phyloP scores from a whole-genome alignment of 2,329 filamentous ascomycete genomes.

The Exophiala xenobiotica region DNA sequence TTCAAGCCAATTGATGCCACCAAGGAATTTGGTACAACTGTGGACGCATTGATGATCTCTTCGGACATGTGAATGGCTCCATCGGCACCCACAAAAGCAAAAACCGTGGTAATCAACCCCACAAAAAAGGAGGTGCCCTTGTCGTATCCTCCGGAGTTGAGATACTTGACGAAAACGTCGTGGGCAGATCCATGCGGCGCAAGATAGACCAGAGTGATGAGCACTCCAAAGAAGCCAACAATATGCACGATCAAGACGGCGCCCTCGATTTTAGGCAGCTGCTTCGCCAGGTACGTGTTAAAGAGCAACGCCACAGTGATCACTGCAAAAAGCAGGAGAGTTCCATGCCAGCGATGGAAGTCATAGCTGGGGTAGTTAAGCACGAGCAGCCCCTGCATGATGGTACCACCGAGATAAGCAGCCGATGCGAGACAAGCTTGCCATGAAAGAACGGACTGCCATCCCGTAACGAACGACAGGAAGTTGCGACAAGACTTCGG shows the following conservation, averaged over 20 bases:
- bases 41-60: slow-evolving; percentile 40
- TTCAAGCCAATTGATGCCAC: slow-evolving; percentile 40
- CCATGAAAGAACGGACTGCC: slow-evolving; percentile 51
- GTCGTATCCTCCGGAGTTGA: slow-evolving; percentile 39
- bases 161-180: slow-evolving; percentile 42
- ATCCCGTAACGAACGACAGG: slow-evolving; percentile 34
- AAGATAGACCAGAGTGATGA: slow-evolving; percentile 43
- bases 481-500: slow-evolving; percentile 25
- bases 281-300: slow-evolving; percentile 48
- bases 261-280: slow-evolving; percentile 24
- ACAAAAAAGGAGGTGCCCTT: slow-evolving; percentile 33
- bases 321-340: slow-evolving; percentile 51
- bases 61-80: slow-evolving; percentile 43
- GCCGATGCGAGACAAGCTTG: slow-evolving; percentile 43
- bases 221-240: slow-evolving; percentile 37
- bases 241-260: slow-evolving; percentile 22
- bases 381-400: slow-evolving; percentile 47
- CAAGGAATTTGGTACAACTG: slow-evolving; percentile 39
- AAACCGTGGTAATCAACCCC: slow-evolving; percentile 38
- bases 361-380: slow-evolving; percentile 43
- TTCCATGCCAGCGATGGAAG: slow-evolving; percentile 49
- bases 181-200: slow-evolving; percentile 38
- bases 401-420: slow-evolving; percentile 45
- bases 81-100: slow-evolving; percentile 40
- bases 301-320: slow-evolving; percentile 49